These are phyloP conservation scores for Paramarasmius palmivorus DNA, from an alignment of 1,284 basidiomycete species.

Conservation along the genomic window DNA sequence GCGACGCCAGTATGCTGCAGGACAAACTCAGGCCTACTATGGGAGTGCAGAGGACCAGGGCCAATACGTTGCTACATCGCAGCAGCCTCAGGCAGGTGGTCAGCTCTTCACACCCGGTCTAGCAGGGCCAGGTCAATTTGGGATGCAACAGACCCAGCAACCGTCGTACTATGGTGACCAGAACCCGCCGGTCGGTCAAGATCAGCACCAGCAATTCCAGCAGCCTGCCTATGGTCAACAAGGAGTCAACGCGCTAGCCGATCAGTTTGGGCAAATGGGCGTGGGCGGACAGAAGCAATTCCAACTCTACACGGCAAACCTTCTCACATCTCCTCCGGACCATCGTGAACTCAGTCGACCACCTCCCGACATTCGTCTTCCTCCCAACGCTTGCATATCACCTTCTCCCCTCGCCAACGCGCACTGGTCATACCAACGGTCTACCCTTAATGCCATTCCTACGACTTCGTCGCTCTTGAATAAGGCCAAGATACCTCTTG, in stretches of 20 bases:
- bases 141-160: constrained; percentile 49
- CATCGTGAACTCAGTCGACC: constrained; percentile 79
- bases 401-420: constrained; percentile 82
- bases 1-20: constrained; percentile 88
- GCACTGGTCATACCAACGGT: constrained; percentile 91
- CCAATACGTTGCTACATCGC: constrained; percentile 34
- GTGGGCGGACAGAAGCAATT: constrained; percentile 71
- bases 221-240: constrained; percentile 55
- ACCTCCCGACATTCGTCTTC: constrained; percentile 89
- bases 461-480: constrained; percentile 88
- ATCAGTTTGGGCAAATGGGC: constrained; percentile 89
- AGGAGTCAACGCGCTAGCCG: constrained; percentile 67
- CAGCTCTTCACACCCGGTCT: constrained; percentile 89
- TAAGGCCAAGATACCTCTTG: constrained; percentile 94
- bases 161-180: constrained; percentile 50
- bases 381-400: constrained; percentile 81
- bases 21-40: constrained; percentile 87
- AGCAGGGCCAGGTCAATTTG: constrained; percentile 64
- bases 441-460: constrained; percentile 90
- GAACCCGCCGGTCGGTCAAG: constrained; percentile 47
- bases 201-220: constrained; percentile 30
- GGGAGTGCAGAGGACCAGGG: constrained; percentile 46
- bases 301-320: constrained; percentile 81
- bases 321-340: constrained; percentile 89
- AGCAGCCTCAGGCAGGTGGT: constrained; percentile 44